Conservation (phyloP, 495 filamentous ascomycete species). For the Penicillium ochrochloron region DNA sequence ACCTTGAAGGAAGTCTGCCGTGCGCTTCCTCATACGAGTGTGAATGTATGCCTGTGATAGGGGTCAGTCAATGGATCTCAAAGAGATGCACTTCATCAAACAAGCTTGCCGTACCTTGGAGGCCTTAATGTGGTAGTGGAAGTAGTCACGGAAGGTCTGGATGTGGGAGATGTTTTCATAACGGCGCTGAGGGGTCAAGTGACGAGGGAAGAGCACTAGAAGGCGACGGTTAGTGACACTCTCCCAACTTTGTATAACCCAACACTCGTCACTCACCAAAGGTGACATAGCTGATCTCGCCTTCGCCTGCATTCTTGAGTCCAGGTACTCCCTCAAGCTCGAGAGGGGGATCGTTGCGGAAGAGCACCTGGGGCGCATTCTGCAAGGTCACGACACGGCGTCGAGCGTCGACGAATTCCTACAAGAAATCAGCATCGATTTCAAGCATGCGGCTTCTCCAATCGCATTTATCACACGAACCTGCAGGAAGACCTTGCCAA, state of each 20-base stretch:
- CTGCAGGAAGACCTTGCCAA: conserved; percentile 92
- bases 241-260: neutral
- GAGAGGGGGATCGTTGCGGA: conserved; percentile 90
- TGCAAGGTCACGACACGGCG: conserved; percentile 81
- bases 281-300: conserved; percentile 94
- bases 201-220: conserved; percentile 91
- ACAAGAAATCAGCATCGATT: neutral
- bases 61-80: conserved; percentile 14
- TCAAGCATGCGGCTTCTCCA: neutral
- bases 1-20: conserved; percentile 98
- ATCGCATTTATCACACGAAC: conserved; percentile 24
- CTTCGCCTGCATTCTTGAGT: conserved; percentile 68
- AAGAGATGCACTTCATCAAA: neutral
- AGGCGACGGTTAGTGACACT: conserved; percentile 14
- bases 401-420: conserved; percentile 96
- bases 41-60: conserved; percentile 85
- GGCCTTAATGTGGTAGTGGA: conserved; percentile 99
- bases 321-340: conserved; percentile 88
- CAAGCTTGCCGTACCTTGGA: conserved; percentile 66
- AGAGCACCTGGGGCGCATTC: conserved; percentile 98
- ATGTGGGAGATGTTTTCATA: conserved; percentile 97
- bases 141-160: conserved; percentile 99
- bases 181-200: conserved; percentile 86
- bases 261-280: conserved; percentile 68
- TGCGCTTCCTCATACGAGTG: conserved; percentile 93